Evolutionary conservation across 73 alveolate genomes (phyloP), one percentile per base, ranked within the genome.

Genomic region (Paramecium sonneborni): DNA sequence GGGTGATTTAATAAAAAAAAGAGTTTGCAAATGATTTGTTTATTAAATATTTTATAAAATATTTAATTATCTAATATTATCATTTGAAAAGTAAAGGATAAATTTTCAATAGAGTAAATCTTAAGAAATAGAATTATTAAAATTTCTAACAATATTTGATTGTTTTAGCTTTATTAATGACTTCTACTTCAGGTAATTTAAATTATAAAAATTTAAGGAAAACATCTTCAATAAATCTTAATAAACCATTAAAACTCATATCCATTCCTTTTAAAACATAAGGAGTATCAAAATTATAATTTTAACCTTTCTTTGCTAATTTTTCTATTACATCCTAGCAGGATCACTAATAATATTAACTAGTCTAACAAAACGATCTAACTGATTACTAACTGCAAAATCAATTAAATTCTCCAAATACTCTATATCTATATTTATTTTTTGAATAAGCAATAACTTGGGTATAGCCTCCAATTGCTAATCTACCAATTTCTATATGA

Each of bases 241-340:
- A 93, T 26, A 98, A 94, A 20, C 99, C 99, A 34, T 98, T 93
- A 87, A 97, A 98, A 58, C 98, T 92, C 90, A 98, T 99, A 96
- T 97, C 99, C 99, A 98, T 98, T n/a, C 99, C 99, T 72, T 98
- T 98, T 24, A 98, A 99, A 26, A 93, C 92, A 94, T 98, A 98
- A 14, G 99, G 99, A 30, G 98, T 93, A 62, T 97, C 99, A 69
- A 97, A 94, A 69, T 90, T 96, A 93, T 96, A 95, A 76, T 94
- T 94, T 11, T 99, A 98, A 46, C 90, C 90, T 79, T 41, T 67
- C 93, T 97, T 98, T 0, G 99, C 99, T 89, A 95, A 74, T 92
- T 97, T 95, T 88, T 98, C 99, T 97, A 86, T 98, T 98, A 92
- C 97, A 97, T 18, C 99, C 99, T 3, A n/a, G 99, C 97, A 18